These are phyloP conservation scores for Epichloe festucae DNA, from an alignment of 2,329 filamentous ascomycete genomes.

Conservation along the genomic window DNA sequence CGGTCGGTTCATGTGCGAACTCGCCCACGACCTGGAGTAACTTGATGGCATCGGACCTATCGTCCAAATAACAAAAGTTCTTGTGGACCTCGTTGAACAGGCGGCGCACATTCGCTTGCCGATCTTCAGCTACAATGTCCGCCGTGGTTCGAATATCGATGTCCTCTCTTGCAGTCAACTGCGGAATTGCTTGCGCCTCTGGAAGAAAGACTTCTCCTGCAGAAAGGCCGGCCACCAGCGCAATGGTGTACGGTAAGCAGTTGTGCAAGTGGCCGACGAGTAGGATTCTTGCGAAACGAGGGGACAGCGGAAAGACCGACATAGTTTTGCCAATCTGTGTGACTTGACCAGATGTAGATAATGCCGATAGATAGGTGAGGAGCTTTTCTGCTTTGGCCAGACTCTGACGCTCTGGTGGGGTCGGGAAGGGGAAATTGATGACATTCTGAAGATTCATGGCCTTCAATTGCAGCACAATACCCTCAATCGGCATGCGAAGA, in stretches of 20 bases:
- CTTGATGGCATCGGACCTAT: conserved; percentile 79
- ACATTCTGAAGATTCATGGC: conserved; percentile 85
- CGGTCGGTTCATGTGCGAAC: conserved; percentile 61
- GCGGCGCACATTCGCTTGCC: conserved; percentile 48
- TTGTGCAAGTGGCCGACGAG: conserved; percentile 72
- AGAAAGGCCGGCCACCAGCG: conserved; percentile 76
- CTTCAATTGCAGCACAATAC: conserved; percentile 85
- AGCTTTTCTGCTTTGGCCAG: conserved; percentile 77
- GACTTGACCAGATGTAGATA: conserved; percentile 58
- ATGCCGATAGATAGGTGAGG: conserved; percentile 71
- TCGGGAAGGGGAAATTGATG: conserved; percentile 87
- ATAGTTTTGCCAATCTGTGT: conserved; percentile 71
- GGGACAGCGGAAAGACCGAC: conserved; percentile 79
- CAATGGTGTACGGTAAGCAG: conserved; percentile 75
- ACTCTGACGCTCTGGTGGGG: conserved; percentile 64
- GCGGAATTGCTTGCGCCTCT: conserved; percentile 61
- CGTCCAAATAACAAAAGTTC: conserved; percentile 69
- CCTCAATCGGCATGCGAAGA: conserved; percentile 81
- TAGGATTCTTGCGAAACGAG: conserved; percentile 85
- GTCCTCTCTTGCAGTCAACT: conserved; percentile 32
- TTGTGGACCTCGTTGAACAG: conserved; percentile 59
- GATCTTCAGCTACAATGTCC: conserved; percentile 59
- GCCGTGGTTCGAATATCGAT: conserved; percentile 45
- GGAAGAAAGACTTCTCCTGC: conserved; percentile 80
- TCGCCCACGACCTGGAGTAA: conserved; percentile 79